Conservation (phyloP, 2,329 filamentous ascomycete genomes). For the Fusarium sp. region DNA sequence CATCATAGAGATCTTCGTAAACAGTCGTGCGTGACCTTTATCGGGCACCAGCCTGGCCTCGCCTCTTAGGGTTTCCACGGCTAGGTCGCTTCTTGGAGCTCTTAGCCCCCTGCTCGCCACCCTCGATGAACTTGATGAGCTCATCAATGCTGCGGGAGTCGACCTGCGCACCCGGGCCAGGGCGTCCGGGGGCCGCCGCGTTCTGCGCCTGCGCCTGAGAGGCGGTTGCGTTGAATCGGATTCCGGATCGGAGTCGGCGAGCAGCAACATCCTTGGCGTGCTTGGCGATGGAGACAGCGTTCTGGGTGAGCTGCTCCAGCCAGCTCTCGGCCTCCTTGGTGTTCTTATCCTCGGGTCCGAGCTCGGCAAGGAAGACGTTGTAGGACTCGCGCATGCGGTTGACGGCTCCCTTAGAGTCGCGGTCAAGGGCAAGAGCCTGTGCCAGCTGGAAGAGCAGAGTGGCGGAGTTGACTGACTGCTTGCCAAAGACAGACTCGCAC, state of each 20-base stretch:
- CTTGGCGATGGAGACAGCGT: constrained; percentile 93
- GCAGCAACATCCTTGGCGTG: constrained; percentile 89
- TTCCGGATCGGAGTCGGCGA: constrained; percentile 76
- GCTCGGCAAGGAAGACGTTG: constrained; percentile 90
- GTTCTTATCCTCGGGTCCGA: constrained; percentile 93
- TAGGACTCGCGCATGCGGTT: constrained; percentile 95
- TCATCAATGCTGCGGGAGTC: constrained; percentile 93
- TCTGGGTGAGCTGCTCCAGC: constrained; percentile 96
- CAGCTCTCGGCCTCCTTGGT: constrained; percentile 98
- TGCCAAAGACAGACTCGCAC: constrained; percentile 90
- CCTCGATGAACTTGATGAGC: constrained; percentile 94
- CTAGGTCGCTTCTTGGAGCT: constrained; percentile 67
- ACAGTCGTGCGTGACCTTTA: constrained; percentile 22
- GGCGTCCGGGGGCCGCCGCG: constrained; percentile 49
- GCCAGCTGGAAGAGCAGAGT: constrained; percentile 97
- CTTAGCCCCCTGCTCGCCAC: constrained; percentile 66
- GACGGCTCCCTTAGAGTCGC: constrained; percentile 92
- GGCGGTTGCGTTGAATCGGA: constrained; percentile 68
- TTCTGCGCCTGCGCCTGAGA: constrained; percentile 43
- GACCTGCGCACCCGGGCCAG: constrained; percentile 54
- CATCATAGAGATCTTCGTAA: constrained; percentile 27
- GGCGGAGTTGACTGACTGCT: constrained; percentile 90
- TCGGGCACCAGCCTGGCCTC: constrained; percentile 51
- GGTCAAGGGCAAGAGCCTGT: constrained; percentile 94
- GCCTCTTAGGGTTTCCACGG: constrained; percentile 67